Evolutionary conservation across 495 filamentous ascomycete genomes (phyloP).

Genomic region (Xanthoparmelia taractica): DNA sequence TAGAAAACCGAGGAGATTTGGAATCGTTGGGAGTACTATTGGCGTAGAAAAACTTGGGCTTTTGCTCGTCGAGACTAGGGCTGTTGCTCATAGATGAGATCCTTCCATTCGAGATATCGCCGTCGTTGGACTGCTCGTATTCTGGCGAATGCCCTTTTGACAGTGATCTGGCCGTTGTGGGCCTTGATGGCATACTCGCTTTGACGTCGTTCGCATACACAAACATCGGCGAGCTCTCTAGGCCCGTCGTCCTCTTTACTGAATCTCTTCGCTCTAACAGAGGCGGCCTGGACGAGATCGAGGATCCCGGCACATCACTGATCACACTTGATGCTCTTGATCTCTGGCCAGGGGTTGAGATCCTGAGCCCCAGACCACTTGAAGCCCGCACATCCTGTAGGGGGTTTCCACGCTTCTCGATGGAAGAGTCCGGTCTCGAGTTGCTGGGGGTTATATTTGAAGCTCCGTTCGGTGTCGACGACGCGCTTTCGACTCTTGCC

Average conservation of each 20-base stretch:
- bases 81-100: conserved; percentile 11
- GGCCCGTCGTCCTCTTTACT: conserved; percentile 22
- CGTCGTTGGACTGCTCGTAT: conserved; percentile 51
- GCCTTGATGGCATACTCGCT: conserved; percentile 29
- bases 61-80: conserved; percentile 11
- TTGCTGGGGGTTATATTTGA: conserved; percentile 39
- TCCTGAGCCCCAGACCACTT: conserved; percentile 12
- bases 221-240: conserved; percentile 54
- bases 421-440: conserved; percentile 31
- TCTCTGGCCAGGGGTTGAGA: conserved; percentile 3
- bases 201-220: conserved; percentile 70
- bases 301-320: conserved; percentile 14
- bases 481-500: conserved; percentile 56
- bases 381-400: conserved; percentile 14
- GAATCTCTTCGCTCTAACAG: conserved; percentile 8
- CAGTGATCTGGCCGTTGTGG: conserved; percentile 28
- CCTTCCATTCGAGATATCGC: conserved; percentile 4
- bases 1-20: conserved; percentile 11
- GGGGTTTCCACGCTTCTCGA: conserved; percentile 27
- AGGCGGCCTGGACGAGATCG: conserved; percentile 6
- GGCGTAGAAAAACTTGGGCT: conserved; percentile 40
- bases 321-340: conserved; percentile 16
- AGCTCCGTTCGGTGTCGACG: conserved; percentile 52
- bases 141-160: conserved; percentile 37
- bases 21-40: conserved; percentile 40